Evolutionary conservation across 768 basidiomycete species (phyloP), one percentile per base, ranked within the genome.

Genomic region (Paxillus rubicundulus): DNA sequence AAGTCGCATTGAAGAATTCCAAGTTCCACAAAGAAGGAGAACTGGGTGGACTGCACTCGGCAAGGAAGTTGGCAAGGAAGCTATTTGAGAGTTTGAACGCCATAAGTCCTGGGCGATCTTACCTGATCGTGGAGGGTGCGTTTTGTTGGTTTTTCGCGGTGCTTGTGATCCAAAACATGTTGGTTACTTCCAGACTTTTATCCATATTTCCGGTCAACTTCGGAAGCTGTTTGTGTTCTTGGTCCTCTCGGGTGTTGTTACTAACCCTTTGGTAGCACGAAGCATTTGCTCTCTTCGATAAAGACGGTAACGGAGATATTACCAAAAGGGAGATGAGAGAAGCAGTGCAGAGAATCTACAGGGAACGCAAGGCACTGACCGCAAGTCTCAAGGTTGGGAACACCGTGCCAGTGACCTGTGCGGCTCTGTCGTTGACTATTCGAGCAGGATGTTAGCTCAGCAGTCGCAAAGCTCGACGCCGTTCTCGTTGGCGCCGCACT

Each of bases 301-400:
- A 84, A 63, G 89, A 90, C 64, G 83, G 78, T n/a, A 92, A 92
- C 61, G 89, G 88, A 9, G 89, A 91, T 58, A 86, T 91, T 43
- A 78, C 76, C 2, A 89, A 84, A 64, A 75, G 72, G 17, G 89
- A 92, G 68, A 92, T 91, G 87, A 79, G 89, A 32, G 86, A 88
- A 61, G 86, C 86, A 2, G 89, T 92, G 7, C 86, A 87, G 56
- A 73, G 87, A 34, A 89, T 91, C 41, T 92, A 92, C 61, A 75
- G 79, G 44, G 89, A 92, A 65, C 79, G 89, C 16, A 90, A 87
- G 62, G 75, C 86, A 0, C 70, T 92, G 33, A 82, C 78, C 3
- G 75, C 86, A 17, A 81, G 85, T 59, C 74, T 92, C 34, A 89
- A 89, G 74, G 87, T 82, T 41, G 39, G 71, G 55, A 51, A 28